A percentile compares a stretch with the other conserved stretches of the same genome.
phyloP scores from a whole-genome alignment of 345 rosid genomes.

The Arabis hirsuta region DNA sequence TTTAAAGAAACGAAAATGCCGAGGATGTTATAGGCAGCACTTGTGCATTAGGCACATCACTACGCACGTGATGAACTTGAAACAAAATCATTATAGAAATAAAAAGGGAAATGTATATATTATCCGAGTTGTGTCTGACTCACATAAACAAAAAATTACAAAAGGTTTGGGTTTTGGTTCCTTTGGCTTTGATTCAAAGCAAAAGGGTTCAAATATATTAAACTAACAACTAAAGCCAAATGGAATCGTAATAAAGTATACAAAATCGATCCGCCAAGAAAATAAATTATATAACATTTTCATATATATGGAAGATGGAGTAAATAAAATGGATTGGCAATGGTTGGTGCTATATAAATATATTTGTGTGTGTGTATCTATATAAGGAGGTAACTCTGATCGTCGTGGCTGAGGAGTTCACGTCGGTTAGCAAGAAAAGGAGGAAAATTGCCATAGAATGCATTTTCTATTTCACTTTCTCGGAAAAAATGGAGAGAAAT shows the following conservation, averaged over 20 bases:
- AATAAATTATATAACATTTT: neutral
- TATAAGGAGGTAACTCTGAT: too few species aligned
- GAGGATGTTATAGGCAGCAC: slow-evolving; percentile 8
- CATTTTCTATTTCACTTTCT: too few species aligned
- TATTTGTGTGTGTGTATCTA: neutral
- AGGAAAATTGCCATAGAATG: too few species aligned
- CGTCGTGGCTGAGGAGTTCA: too few species aligned
- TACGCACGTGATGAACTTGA: slow-evolving; percentile 20
- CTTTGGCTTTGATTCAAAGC: slow-evolving; percentile 44
- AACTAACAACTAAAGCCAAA: slow-evolving; percentile 40
- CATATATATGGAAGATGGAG: neutral
- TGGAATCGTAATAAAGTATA: slow-evolving; percentile 26
- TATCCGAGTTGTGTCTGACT: slow-evolving; percentile 20
- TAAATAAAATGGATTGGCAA: slow-evolving; percentile 15
- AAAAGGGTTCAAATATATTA: slow-evolving; percentile 31
- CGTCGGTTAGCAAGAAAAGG: too few species aligned
- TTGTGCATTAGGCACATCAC: slow-evolving; percentile 19
- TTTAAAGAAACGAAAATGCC: neutral
- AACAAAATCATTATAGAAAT: slow-evolving; percentile 9
- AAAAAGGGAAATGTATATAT: neutral
- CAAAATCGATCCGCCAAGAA: slow-evolving; percentile 18
- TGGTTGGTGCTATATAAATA: slow-evolving; percentile 30
- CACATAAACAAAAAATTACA: slow-evolving; percentile 17
- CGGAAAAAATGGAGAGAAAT: too few species aligned
- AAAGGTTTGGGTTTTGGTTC: slow-evolving; percentile 33